phyloP scores from a whole-genome alignment of 2,329 filamentous ascomycete species.

The Didymella pomorum region DNA sequence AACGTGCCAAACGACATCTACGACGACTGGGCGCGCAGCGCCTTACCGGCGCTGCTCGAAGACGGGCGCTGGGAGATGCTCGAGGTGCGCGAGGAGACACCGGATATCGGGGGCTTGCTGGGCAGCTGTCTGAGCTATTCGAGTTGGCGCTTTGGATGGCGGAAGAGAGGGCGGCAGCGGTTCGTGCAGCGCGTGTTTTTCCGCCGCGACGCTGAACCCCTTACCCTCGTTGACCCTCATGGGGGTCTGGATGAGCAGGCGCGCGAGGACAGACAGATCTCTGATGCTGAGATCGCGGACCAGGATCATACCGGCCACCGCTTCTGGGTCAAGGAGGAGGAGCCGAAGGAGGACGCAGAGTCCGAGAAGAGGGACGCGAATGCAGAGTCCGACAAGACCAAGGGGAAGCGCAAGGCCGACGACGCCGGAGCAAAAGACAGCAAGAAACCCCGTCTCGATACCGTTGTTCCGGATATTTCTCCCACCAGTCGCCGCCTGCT shows the following conservation, averaged over 20 bases:
- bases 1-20: slow-evolving; percentile 45
- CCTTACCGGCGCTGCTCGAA: slow-evolving; percentile 30
- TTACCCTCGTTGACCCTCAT: slow-evolving; percentile 20
- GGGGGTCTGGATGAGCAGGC: slow-evolving; percentile 25
- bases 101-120: slow-evolving; percentile 20
- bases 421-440: background rate
- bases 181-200: slow-evolving; percentile 49
- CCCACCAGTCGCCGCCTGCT: background rate
- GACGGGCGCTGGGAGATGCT: slow-evolving; percentile 46
- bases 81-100: slow-evolving; percentile 34
- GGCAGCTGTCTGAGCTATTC: slow-evolving; percentile 31
- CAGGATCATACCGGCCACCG: slow-evolving; percentile 29
- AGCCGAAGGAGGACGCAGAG: too few relatives aligned
- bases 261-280: slow-evolving; percentile 37
- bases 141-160: slow-evolving; percentile 27
- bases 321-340: slow-evolving; percentile 32
- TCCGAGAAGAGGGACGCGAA: too few relatives aligned
- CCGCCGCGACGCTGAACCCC: slow-evolving; percentile 32
- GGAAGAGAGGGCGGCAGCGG: slow-evolving; percentile 29
- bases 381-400: too few relatives aligned
- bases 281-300: slow-evolving; percentile 31
- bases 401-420: background rate
- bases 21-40: slow-evolving; percentile 42
- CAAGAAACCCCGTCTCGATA: background rate
- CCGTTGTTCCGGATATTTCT: background rate